Conservation (phyloP, 2,329 filamentous ascomycete genomes). For the Diaporthe humulicola region DNA sequence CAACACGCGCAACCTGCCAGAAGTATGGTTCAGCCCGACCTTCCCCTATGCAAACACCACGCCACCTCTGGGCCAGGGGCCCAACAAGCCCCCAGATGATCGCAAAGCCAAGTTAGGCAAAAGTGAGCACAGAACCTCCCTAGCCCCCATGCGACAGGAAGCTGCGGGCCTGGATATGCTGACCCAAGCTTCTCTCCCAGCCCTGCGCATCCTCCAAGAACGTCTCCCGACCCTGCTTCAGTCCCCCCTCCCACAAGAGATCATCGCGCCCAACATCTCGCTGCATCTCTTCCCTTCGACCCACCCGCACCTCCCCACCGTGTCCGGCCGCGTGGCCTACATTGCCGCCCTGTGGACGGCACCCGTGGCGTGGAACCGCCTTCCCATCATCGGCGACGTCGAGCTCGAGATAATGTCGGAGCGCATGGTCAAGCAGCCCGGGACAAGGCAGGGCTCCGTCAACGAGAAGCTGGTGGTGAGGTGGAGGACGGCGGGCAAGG, state of each 20-base stretch:
- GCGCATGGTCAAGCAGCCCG: slow-evolving; percentile 79
- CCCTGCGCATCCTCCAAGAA: slow-evolving; percentile 74
- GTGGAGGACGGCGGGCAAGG: slow-evolving; percentile 80
- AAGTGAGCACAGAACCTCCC: slow-evolving; percentile 58
- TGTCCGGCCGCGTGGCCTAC: slow-evolving; percentile 91
- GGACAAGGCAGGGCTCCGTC: slow-evolving; percentile 65
- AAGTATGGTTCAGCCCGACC: slow-evolving; percentile 60
- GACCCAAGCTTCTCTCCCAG: slow-evolving; percentile 52
- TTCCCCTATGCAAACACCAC: slow-evolving; percentile 46
- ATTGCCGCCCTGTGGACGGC: slow-evolving; percentile 95
- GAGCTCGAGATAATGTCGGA: slow-evolving; percentile 89
- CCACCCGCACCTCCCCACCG: slow-evolving; percentile 90
- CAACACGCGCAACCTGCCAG: slow-evolving; percentile 49
- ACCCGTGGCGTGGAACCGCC: slow-evolving; percentile 93
- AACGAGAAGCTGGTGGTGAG: slow-evolving; percentile 90
- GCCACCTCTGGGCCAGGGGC: slow-evolving; percentile 41
- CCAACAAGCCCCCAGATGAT: slow-evolving; percentile 61
- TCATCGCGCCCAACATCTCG: slow-evolving; percentile 81
- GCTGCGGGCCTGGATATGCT: neutral
- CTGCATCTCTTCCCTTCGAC: slow-evolving; percentile 81
- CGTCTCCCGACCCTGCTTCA: slow-evolving; percentile 77
- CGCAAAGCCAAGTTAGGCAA: slow-evolving; percentile 73
- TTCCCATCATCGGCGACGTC: slow-evolving; percentile 92
- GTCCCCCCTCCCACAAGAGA: slow-evolving; percentile 77
- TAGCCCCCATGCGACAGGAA: neutral